Conservation (phyloP, 2,329 filamentous ascomycete species). For the Sporothrix curviconia region DNA sequence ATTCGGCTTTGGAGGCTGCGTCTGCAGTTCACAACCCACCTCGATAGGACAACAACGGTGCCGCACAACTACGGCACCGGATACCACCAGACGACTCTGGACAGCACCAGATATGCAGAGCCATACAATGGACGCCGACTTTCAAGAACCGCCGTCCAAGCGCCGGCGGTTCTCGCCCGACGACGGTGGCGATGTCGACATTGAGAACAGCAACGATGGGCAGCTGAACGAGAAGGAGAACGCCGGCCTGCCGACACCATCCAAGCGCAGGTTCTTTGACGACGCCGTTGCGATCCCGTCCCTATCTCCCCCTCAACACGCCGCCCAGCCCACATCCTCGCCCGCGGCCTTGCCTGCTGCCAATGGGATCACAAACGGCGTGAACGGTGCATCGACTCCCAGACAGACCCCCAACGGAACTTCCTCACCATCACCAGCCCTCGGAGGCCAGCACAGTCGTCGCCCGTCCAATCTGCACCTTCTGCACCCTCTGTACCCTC, state of each 20-base stretch:
- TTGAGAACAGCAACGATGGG: neutral
- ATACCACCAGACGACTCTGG: neutral
- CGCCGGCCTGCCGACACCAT: slow-evolving; percentile 33
- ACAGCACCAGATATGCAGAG: neutral
- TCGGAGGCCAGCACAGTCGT: neutral
- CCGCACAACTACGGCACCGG: neutral
- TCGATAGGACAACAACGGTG: neutral
- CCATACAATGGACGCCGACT: slow-evolving; percentile 33
- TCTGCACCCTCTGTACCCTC: too few species aligned
- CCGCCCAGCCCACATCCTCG: neutral
- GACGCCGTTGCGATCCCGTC: slow-evolving; percentile 22
- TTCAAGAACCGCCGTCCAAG: slow-evolving; percentile 30
- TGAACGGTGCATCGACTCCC: too few species aligned
- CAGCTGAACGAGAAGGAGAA: slow-evolving; percentile 18
- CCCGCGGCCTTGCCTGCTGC: slow-evolving; percentile 5
- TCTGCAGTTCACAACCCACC: neutral
- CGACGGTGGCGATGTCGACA: neutral
- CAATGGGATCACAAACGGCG: too few species aligned
- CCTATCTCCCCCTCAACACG: neutral
- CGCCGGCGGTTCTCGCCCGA: slow-evolving; percentile 25
- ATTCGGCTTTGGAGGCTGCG: neutral
- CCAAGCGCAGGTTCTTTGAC: slow-evolving; percentile 41
- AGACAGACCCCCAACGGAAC: too few species aligned
- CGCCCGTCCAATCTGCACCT: too few species aligned
- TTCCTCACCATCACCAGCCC: neutral